phyloP scores from a whole-genome alignment of 495 filamentous ascomycete species.

The Aspergillus ellipticus region DNA sequence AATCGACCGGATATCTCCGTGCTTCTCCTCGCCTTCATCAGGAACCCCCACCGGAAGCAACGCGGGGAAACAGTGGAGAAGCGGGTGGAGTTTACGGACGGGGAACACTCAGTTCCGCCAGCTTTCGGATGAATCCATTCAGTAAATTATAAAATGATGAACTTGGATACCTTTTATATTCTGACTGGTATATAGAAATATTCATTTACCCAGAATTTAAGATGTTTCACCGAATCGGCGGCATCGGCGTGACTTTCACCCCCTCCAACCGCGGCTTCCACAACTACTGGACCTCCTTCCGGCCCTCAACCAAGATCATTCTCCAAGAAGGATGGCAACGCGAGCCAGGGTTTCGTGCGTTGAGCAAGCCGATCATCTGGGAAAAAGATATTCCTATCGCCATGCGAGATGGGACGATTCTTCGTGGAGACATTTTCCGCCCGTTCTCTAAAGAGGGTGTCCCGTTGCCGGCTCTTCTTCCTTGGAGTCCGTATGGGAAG shows the following conservation, averaged over 20 bases:
- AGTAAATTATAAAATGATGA: no score
- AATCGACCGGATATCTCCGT: no score
- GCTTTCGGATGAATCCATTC: no score
- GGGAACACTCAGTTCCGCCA: no score
- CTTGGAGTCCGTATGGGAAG: slow-evolving; percentile 35
- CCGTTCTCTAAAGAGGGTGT: slow-evolving; percentile 12
- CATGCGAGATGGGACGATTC: slow-evolving; percentile 24
- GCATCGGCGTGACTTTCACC: background rate
- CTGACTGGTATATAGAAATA: no score
- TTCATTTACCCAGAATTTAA: no score
- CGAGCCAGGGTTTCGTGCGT: slow-evolving; percentile 1
- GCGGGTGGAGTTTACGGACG: no score
- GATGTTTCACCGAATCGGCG: background rate
- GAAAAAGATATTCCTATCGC: slow-evolving; percentile 18
- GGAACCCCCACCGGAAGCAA: no score
- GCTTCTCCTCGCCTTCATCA: no score
- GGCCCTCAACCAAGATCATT: background rate
- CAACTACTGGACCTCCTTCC: slow-evolving; percentile 1
- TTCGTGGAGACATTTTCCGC: slow-evolving; percentile 31
- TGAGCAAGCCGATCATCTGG: slow-evolving; percentile 14
- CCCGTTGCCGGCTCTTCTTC: slow-evolving; percentile 26
- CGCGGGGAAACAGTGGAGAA: no score
- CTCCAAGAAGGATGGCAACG: slow-evolving; percentile 14
- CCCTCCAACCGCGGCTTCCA: background rate
- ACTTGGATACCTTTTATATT: no score